Evolutionary conservation across 1,139 yeast species (phyloP), one percentile per base, ranked within the genome.

Genomic region (Tardiomyces blankii): DNA sequence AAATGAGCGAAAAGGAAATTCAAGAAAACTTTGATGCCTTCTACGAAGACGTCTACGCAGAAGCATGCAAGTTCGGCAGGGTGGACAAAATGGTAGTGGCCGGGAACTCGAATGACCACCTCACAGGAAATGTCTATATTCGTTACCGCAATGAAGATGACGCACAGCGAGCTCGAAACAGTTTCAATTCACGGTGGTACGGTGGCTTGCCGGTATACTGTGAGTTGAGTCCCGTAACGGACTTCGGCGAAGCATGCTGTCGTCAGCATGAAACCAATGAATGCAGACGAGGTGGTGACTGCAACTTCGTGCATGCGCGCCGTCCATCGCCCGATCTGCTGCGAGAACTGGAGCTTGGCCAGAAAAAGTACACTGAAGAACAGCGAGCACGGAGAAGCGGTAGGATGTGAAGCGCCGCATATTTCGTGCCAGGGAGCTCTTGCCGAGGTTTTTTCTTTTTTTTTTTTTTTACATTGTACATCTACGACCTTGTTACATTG

Each of bases 291-390:
- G 91, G 88, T 1, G 87, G 82, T 30, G 74, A 75, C 56, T 89
- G 97, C 63, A 89, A 89, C 63, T 87, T 85, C 62, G 83, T 88
- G 75, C 97, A 89, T 62, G 73, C 82, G 1, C 71, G 81, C 53
- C 66, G 73, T 38, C 89, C 94, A 0, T 63, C 75, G 1, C 58
- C 61, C 13, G 66, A 60, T 18, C 58, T 82, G 32, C 63, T 68
- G 42, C 60, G 60, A 18, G 66, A 65, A 18, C 60, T 83, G 47
- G 62, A 60, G 41, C 48, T 57, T 18, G 58, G 70, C 2, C 73
- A 68, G 56, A 55, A 54, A 50, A 61, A 62, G 49, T 63, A 56
- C 42, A 46, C 51, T 32, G 19, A 40, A 38, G 45, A 47, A 40
- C 45, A 46, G 39, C 43, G 27, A 14, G 8, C 18, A n/a, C 35